phyloP scores from a whole-genome alignment of 2,329 filamentous ascomycete species.

The Moelleriella libera region DNA sequence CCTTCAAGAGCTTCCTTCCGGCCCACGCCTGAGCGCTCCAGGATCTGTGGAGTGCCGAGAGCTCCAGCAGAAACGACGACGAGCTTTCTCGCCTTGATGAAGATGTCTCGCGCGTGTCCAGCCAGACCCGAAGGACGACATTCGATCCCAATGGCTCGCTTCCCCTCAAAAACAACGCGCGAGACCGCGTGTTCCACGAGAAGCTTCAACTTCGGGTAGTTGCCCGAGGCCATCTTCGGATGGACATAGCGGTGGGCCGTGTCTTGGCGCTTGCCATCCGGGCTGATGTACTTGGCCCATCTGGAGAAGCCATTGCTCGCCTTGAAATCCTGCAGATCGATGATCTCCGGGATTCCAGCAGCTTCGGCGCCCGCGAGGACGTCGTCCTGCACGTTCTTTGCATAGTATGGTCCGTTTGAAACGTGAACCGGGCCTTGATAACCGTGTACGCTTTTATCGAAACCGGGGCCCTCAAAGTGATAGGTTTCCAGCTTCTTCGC shows the following conservation, averaged over 20 bases:
- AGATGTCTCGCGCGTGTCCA: slow-evolving; percentile 4
- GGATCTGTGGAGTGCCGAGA: slow-evolving; percentile 36
- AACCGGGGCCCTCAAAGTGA: slow-evolving; percentile 19
- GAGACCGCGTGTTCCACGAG: slow-evolving; percentile 41
- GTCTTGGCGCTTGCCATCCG: slow-evolving; percentile 41
- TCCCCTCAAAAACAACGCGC: slow-evolving; percentile 35
- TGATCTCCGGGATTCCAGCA: slow-evolving; percentile 26
- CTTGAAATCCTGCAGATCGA: slow-evolving; percentile 38
- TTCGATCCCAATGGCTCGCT: slow-evolving; percentile 43
- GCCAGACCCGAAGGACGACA: slow-evolving; percentile 25
- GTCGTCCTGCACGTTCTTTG: slow-evolving; percentile 24
- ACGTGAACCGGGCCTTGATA: slow-evolving; percentile 39
- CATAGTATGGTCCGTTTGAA: slow-evolving; percentile 32
- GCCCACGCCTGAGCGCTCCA: slow-evolving; percentile 51
- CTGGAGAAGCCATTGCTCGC: slow-evolving; percentile 16
- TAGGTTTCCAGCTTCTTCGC: slow-evolving; percentile 39
- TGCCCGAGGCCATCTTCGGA: slow-evolving; percentile 14
- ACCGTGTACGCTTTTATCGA: slow-evolving; percentile 31
- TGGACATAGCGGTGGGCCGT: slow-evolving; percentile 34
- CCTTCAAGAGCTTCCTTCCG: slow-evolving; percentile 30
- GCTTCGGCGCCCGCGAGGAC: slow-evolving; percentile 35
- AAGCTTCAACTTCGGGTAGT: slow-evolving; percentile 44
- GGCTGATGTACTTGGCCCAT: slow-evolving; percentile 24
- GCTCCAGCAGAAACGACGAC: slow-evolving; percentile 28
- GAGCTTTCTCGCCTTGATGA: slow-evolving; percentile 13